Evolutionary conservation across 306 rosid species (phyloP), one percentile per base, ranked within the genome.

Genomic region (Luffa aegyptiaca): DNA sequence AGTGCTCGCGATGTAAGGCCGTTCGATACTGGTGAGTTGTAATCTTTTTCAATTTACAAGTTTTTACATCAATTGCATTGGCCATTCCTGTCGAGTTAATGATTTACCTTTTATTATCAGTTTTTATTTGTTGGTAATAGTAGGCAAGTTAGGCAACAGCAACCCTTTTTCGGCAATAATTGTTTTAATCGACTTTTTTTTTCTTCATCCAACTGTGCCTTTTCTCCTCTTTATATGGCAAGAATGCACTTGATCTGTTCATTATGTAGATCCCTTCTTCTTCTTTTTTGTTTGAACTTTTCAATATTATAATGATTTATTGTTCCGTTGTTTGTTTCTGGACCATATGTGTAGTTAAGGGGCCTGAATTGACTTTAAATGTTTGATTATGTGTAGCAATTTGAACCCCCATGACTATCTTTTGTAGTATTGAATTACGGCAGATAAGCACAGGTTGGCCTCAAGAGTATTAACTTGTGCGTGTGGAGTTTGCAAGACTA

Each of bases 1-100:
- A 82, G 83, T 96, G 99, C 84, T 90, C 99, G 0, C 91, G 97
- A 71, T 96, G 99, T 82, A 96, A 96, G 78, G 88, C 91, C 12
- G 90, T 93, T 3, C 83, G 88, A 68, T 96, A 96, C 84, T 96
- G 99, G 99, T 68, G 20, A 68, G 75, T 41, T 17, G 35, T 91
- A 49, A 36, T 45, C 81, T 26, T n/a, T n/a, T 66, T 66, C 31
- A 16, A 14, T 66, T 37, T 17, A 21, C 14, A 44, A 77, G 14
- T 59, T 77, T 33, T 66, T 18, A 16, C 26, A 52, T 75, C 48
- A 35, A 35, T 75, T 35, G 35, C 33, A 52, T 51, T 52, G 62
- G 10, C 48, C 16, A 20, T 44, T 69, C 75, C 35, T 41, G 55
- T 69, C 37, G 75, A 44, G 33, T 48, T 31, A 37, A 36, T 51